Base-by-base conservation (phyloP, 164 flowering plant genomes). In the Tinospora cordifolia region DNA sequence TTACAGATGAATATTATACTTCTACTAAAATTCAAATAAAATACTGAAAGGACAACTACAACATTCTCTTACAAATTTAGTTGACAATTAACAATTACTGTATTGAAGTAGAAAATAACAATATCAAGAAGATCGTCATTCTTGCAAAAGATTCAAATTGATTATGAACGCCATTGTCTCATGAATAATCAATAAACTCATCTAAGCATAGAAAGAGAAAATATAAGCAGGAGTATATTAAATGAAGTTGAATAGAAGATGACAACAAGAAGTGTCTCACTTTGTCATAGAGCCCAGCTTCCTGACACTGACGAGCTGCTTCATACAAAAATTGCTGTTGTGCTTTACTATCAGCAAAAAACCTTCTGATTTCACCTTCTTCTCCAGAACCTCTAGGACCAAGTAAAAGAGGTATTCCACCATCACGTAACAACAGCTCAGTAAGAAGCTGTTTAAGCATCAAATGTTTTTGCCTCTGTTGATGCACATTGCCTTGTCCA, bases 381-480 rank as follows among this genome's bases (percentile, higher is more conserved):
- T 92, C 99, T 58, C 97, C 98, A 70, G 87, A 77, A 72, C 98
- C 98, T 75, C 92, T 84, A 36, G 87, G 46, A 65, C 99, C 99
- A 81, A 94, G 93, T 72, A 94, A 78, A 65, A 90, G 84, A 75
- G 82, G 75, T 73, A 89, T 85, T 21, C 99, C 98, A 69, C 91
- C 89, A 81, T 92, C 96, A 21, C 85, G 79, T 74, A 92, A 76
- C 81, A 94, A 76, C 73, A 94, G 69, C 72, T 94, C 99, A 65
- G 85, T 87, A 21, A 92, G 87, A 60, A 94, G 92, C 74, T 94
- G 97, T 79, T 86, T 92, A 74, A 94, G 85, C 96, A 94, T 90
- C 80, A 85, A 69, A 65, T 34, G 84, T 79, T 88, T 84, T 82
- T 87, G 97, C 76, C 98, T 85, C 75, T 90, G 97, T 74, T 92